phyloP scores from a whole-genome alignment of 2,329 filamentous ascomycete genomes.

The Orbilia brochopaga region DNA sequence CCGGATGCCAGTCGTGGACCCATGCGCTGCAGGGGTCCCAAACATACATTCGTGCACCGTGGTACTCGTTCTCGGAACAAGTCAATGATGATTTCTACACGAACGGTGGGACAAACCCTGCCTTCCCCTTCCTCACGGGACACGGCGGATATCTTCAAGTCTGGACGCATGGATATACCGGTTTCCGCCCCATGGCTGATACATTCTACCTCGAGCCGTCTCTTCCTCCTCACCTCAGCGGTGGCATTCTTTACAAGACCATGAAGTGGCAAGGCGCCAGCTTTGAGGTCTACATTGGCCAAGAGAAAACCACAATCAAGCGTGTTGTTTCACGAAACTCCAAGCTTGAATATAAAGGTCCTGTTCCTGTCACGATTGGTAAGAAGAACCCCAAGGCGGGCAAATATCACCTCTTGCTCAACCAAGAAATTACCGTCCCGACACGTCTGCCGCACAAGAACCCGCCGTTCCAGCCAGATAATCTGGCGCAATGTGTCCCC shows the following conservation, averaged over 20 bases:
- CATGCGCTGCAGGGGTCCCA: conserved; percentile 69
- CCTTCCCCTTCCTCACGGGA: conserved; percentile 74
- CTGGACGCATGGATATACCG: conserved; percentile 71
- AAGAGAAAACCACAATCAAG: conserved; percentile 66
- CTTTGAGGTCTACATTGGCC: conserved; percentile 53
- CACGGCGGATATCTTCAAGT: conserved; percentile 73
- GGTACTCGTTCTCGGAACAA: conserved; percentile 75
- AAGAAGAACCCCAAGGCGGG: conserved; percentile 58
- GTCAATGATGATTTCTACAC: conserved; percentile 66
- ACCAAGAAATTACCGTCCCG: conserved; percentile 63
- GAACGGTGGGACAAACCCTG: conserved; percentile 72
- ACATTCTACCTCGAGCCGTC: conserved; percentile 69
- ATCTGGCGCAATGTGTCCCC: conserved; percentile 70
- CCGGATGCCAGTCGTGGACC: conserved; percentile 72
- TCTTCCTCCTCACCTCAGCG: conserved; percentile 68
- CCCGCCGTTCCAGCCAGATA: conserved; percentile 64
- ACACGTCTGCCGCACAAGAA: conserved; percentile 67
- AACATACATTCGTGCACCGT: conserved; percentile 70
- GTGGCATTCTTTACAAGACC: conserved; percentile 52
- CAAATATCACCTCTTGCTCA: conserved; percentile 61
- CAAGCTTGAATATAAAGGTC: conserved; percentile 35
- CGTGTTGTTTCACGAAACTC: conserved; percentile 58
- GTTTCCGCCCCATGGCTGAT: conserved; percentile 67
- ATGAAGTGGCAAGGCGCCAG: conserved; percentile 55
- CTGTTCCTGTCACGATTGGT: conserved; percentile 62